Evolutionary conservation across 192 early-diverging fungal species (phyloP), one percentile per base, ranked within the genome.

Genomic region (Podila clonocystis): DNA sequence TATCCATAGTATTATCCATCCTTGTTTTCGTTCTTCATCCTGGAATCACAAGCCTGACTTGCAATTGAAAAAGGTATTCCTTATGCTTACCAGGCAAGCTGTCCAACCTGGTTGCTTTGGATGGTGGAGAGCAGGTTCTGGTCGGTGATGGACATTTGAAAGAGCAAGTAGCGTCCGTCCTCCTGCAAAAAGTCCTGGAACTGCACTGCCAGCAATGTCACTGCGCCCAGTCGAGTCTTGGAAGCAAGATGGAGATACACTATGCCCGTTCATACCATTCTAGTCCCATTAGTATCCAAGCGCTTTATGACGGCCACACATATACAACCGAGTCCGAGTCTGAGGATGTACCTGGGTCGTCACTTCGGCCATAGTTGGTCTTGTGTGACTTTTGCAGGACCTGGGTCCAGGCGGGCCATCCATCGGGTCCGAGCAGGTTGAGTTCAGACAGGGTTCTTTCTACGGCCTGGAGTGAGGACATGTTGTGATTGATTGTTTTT

Each of bases 101-200:
- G 87, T 26, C 91, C 92, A 34, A 78, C 80, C 48, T 91, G 91
- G 57, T 86, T 85, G 20, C 85, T 74, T 71, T 94, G 93, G 28
- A 93, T 85, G 58, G 91, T 93, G 1, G 86, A 85, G 86, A 94
- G 92, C 31, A 94, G 75, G 36, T 89, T 86, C 52, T 89, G 82
- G 83, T 93, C 93, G 30, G 91, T 89, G 36, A 93, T 90, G 20
- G 93, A 89, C 38, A 88, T 84, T 22, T 89, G 73, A 64, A 94
- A 92, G 11, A 90, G 58, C 1, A 94, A 72, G 36, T 91, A 89
- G 22, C 88, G 77, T 4, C 82, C 82, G 83, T 94, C 91, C 31
- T 88, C 82, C 30, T 82, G 71, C n/a, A 94, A 63, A 77, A 93
- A 93, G 50, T 88, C 89, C 62, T 90, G 90, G 63, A 92, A 94